These are phyloP conservation scores for Ophiostoma ulmi DNA, from an alignment of 2,329 filamentous ascomycete genomes.

Conservation along the genomic window DNA sequence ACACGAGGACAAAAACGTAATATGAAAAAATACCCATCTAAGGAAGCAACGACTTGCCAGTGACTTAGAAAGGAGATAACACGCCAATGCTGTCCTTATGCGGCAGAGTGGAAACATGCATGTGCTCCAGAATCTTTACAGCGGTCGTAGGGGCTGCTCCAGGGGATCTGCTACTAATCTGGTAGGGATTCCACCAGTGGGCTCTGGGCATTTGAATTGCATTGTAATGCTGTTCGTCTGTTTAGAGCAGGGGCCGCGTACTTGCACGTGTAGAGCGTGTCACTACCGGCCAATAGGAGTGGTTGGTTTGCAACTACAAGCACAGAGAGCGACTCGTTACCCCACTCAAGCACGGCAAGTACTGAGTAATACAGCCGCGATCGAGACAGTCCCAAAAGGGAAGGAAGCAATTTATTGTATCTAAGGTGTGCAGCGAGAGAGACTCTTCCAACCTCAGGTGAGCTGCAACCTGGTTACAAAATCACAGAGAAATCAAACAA, in stretches of 20 bases:
- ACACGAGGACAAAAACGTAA: not conserved
- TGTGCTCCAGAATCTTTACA: constrained; percentile 2
- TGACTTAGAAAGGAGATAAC: constrained; percentile 20
- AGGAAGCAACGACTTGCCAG: not conserved
- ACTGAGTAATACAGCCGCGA: not conserved
- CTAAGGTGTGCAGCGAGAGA: not conserved
- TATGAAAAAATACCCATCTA: constrained; percentile 1
- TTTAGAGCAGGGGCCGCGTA: constrained; percentile 16
- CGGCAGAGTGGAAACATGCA: constrained; percentile 17
- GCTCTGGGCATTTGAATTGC: not conserved
- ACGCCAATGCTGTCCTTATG: constrained; percentile 17
- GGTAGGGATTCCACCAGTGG: not conserved
- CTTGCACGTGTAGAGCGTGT: constrained; percentile 16
- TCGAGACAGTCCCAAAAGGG: not conserved
- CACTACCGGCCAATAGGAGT: constrained; percentile 22
- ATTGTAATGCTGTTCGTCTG: not conserved
- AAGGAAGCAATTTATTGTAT: not conserved
- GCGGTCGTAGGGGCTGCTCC: not conserved
- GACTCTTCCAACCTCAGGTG: not conserved
- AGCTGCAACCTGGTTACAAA: not conserved
- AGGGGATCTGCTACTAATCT: not conserved
- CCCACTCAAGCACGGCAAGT: not conserved
- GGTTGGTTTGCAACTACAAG: constrained; percentile 18
- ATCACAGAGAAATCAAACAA: not conserved
- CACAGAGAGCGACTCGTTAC: not conserved